A percentile compares a stretch with the other conserved stretches of the same genome.
Conservation (phyloP, 768 basidiomycete genomes). For the Lenzites betulinus region DNA sequence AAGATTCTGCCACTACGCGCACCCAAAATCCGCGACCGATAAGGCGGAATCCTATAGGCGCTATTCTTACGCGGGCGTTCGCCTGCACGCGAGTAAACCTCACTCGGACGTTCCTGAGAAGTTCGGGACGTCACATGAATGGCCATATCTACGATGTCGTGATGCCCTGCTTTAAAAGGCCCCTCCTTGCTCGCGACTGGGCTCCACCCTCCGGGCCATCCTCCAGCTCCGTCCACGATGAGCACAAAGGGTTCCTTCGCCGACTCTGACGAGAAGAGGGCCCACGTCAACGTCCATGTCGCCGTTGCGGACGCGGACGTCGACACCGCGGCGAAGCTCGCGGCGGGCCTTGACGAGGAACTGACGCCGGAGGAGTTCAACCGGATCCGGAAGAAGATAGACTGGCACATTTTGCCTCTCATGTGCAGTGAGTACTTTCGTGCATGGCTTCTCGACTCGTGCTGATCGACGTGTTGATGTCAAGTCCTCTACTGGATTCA, state of each 20-base stretch:
- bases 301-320: slow-evolving; percentile 50
- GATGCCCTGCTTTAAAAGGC: slow-evolving; percentile 6
- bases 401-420: slow-evolving; percentile 64
- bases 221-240: slow-evolving; percentile 14
- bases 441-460: neutral
- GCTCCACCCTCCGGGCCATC: neutral
- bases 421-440: slow-evolving; percentile 65
- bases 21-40: neutral
- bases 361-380: slow-evolving; percentile 55
- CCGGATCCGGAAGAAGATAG: slow-evolving; percentile 64
- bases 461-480: neutral
- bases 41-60: neutral
- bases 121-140: slow-evolving; percentile 10
- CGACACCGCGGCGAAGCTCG: slow-evolving; percentile 64
- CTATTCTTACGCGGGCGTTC: neutral
- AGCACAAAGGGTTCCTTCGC: slow-evolving; percentile 24
- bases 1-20: neutral
- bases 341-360: slow-evolving; percentile 43
- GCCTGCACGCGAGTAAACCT: neutral
- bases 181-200: neutral
- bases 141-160: slow-evolving; percentile 13
- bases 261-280: slow-evolving; percentile 34
- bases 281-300: slow-evolving; percentile 31
- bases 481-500: slow-evolving; percentile 54
- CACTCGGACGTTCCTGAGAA: slow-evolving; percentile 9